A percentile compares a stretch with the other conserved stretches of the same genome.
These are phyloP conservation scores for Medicago ruthenica DNA, from an alignment of 306 rosid genomes.

Conservation along the genomic window DNA sequence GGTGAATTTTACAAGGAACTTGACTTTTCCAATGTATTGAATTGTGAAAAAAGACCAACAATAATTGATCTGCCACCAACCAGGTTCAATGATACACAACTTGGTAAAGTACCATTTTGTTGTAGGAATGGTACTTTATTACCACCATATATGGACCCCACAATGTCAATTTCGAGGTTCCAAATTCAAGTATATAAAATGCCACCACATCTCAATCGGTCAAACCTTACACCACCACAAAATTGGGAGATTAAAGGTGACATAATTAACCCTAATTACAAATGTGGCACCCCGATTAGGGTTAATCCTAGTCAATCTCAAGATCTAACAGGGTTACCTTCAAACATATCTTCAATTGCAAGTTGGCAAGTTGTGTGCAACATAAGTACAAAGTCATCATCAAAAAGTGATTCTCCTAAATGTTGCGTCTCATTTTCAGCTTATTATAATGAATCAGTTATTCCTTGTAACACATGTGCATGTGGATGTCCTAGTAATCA, in stretches of 20 bases:
- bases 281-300: constrained; percentile 72
- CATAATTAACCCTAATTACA: constrained; percentile 71
- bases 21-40: constrained; percentile 76
- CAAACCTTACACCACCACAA: constrained; percentile 69
- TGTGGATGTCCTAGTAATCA: constrained; percentile 73
- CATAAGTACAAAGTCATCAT: constrained; percentile 50
- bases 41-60: constrained; percentile 76
- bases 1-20: constrained; percentile 52
- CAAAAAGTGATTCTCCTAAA: constrained; percentile 52
- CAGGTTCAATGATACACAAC: constrained; percentile 64
- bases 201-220: constrained; percentile 83
- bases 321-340: constrained; percentile 58
- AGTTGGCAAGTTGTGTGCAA: constrained; percentile 97
- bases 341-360: constrained; percentile 69
- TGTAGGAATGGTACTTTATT: constrained; percentile 91
- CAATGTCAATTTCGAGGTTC: constrained; percentile 75
- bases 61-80: constrained; percentile 80
- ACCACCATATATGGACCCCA: constrained; percentile 76
- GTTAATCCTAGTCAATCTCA: constrained; percentile 78
- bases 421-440: constrained; percentile 98
- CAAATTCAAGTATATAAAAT: constrained; percentile 82
- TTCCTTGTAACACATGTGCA: constrained; percentile 93
- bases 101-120: constrained; percentile 81
- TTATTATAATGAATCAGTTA: constrained; percentile 76
- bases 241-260: constrained; percentile 81